Conservation (phyloP, 2,329 filamentous ascomycete genomes). For the Hirsutella thompsonii region DNA sequence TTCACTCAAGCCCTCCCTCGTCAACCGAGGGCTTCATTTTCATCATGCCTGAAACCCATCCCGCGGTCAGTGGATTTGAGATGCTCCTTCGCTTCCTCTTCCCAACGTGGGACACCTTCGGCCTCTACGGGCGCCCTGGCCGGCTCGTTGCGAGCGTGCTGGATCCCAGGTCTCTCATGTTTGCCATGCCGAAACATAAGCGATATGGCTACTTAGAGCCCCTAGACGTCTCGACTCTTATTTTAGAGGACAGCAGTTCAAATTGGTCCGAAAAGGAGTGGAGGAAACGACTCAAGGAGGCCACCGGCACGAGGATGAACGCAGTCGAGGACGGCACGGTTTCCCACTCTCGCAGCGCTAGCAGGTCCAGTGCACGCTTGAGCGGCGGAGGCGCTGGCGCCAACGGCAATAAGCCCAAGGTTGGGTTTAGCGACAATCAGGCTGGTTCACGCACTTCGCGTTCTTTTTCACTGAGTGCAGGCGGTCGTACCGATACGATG, state of each 20-base stretch:
- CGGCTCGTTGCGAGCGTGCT: slow-evolving; percentile 77
- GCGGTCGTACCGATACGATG: slow-evolving; percentile 36
- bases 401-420: slow-evolving; percentile 24
- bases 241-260: slow-evolving; percentile 63
- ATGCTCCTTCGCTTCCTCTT: slow-evolving; percentile 90
- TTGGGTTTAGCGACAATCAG: slow-evolving; percentile 46
- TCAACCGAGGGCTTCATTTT: slow-evolving; percentile 91
- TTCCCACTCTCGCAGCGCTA: slow-evolving; percentile 38
- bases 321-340: slow-evolving; percentile 38
- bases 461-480: slow-evolving; percentile 33
- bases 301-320: slow-evolving; percentile 69
- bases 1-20: slow-evolving; percentile 67
- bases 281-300: slow-evolving; percentile 78
- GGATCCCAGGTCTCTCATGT: slow-evolving; percentile 88
- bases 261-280: slow-evolving; percentile 80
- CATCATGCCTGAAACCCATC: slow-evolving; percentile 88
- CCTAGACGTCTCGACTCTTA: slow-evolving; percentile 68
- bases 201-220: slow-evolving; percentile 87
- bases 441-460: slow-evolving; percentile 38
- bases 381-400: slow-evolving; percentile 23
- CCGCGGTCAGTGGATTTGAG: slow-evolving; percentile 88
- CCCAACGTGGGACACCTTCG: slow-evolving; percentile 87
- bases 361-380: slow-evolving; percentile 43
- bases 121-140: slow-evolving; percentile 77
- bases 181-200: slow-evolving; percentile 83